phyloP scores from a whole-genome alignment of 169 alveolate species.

The Neospora caninum region DNA sequence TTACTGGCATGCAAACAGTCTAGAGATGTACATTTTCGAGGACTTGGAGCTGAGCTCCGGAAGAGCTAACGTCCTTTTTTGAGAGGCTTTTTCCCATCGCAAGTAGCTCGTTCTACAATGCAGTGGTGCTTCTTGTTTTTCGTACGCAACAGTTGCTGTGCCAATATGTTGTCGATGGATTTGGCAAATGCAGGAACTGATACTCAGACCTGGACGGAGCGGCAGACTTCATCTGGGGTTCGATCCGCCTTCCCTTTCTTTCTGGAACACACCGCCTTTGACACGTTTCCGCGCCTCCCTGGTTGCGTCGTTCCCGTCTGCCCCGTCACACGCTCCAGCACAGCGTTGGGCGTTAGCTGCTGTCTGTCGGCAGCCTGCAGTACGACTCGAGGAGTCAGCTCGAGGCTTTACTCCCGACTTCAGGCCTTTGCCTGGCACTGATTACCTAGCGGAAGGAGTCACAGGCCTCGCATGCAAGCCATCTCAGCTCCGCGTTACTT shows the following conservation, averaged over 20 bases:
- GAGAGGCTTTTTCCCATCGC: too few species aligned
- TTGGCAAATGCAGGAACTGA: neutral
- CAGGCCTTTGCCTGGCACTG: neutral
- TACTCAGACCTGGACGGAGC: neutral
- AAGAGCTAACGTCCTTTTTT: too few species aligned
- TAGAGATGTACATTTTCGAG: too few species aligned
- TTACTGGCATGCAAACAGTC: too few species aligned
- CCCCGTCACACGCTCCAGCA: neutral
- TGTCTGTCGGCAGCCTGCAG: neutral
- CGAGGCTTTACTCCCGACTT: neutral
- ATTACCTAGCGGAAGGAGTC: neutral
- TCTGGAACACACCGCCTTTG: neutral
- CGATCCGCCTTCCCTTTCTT: neutral
- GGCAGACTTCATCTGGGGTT: neutral
- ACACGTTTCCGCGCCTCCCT: neutral
- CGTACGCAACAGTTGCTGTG: too few species aligned
- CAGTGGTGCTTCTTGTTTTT: too few species aligned
- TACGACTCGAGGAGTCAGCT: neutral
- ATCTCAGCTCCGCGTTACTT: neutral
- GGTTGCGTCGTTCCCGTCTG: constrained; percentile 20
- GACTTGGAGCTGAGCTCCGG: too few species aligned
- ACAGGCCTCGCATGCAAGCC: neutral
- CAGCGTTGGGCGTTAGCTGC: constrained; percentile 14
- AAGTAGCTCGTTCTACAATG: too few species aligned
- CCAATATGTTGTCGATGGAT: too few species aligned